phyloP scores from a whole-genome alignment of 306 rosid genomes.

The Ceratonia siliqua region DNA sequence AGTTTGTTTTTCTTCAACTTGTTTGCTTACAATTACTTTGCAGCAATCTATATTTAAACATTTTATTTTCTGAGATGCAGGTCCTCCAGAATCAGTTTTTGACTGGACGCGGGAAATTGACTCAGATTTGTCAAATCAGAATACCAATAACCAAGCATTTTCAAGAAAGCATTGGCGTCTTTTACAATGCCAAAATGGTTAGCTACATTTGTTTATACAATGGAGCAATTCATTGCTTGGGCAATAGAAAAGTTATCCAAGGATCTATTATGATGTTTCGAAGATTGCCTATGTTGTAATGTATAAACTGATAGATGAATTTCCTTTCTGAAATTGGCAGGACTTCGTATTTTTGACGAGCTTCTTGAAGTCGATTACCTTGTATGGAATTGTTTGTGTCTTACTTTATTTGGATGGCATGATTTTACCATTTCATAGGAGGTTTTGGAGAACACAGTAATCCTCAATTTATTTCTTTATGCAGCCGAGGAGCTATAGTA shows the following conservation, averaged over 20 bases:
- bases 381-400: constrained; percentile 54
- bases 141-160: constrained; percentile 81
- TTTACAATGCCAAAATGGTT: constrained; percentile 91
- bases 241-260: constrained; percentile 27
- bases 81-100: constrained; percentile 84
- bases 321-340: constrained; percentile 51
- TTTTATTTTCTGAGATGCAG: constrained; percentile 50
- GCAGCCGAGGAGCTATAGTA: constrained; percentile 98
- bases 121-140: constrained; percentile 81
- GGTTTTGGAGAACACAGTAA: constrained; percentile 34
- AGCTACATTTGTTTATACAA: constrained; percentile 29
- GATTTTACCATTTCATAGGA: constrained; percentile 18
- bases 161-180: constrained; percentile 98
- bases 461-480: constrained; percentile 43
- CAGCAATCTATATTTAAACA: constrained; percentile 30
- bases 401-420: constrained; percentile 21
- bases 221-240: constrained; percentile 20
- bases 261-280: constrained; percentile 24
- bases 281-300: constrained; percentile 20
- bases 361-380: constrained; percentile 98
- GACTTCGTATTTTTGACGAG: constrained; percentile 94
- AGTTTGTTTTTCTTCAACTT: constrained; percentile 32
- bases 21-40: constrained; percentile 29
- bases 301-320: constrained; percentile 32
- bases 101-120: constrained; percentile 93